Base-by-base conservation (phyloP, 2,329 filamentous ascomycete genomes). In the Fusarium longipes region DNA sequence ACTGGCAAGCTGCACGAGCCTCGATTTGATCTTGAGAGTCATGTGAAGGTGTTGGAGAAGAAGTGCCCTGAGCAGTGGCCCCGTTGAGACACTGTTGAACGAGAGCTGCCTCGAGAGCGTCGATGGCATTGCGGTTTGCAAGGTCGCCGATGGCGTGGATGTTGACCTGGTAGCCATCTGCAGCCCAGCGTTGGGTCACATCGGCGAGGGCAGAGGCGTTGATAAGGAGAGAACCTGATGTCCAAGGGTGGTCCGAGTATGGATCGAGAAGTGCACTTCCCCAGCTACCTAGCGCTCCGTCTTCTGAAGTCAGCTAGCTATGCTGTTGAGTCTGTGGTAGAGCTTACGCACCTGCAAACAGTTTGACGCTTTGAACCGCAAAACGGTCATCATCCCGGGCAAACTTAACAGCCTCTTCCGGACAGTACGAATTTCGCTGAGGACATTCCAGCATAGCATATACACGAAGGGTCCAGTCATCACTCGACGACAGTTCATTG, bases 71-170 rank as follows among this genome's bases (percentile, higher is more conserved):
- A n/a, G 55, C 43, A 20, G 68, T 70, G 52, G 70, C 68, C 30
- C 67, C 67, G 8, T 73, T 74, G 15, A 83, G 82, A 63, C 89
- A 91, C 18, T 85, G 72, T 20, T 80, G 72, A n/a, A 79, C 76
- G 6, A 91, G 81, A 11, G 87, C 85, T 8, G 81, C 79, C 44
- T 86, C 82, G 50, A 91, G 84, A 10, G 89, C 88, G 67, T 90
- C 84, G 42, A 92, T 78, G 56, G 88, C 87, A 30, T 87, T 80
- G 25, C 89, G 84, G 73, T 91, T 91, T 17, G 90, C 90, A 6
- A 86, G 81, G 75, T 92, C 90, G 10, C 90, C 90, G 58, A 92
- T 92, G 45, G 89, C 89, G 75, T 92, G 90, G 61, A 92, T 89
- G 72, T 90, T 90, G 56, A 92, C 88, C 73, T 92, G 89, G 70